Percentiles rank a stretch among this genome's conserved stretches.
Conservation (phyloP, 768 basidiomycete genomes). For the Lentinula guzmanii region DNA sequence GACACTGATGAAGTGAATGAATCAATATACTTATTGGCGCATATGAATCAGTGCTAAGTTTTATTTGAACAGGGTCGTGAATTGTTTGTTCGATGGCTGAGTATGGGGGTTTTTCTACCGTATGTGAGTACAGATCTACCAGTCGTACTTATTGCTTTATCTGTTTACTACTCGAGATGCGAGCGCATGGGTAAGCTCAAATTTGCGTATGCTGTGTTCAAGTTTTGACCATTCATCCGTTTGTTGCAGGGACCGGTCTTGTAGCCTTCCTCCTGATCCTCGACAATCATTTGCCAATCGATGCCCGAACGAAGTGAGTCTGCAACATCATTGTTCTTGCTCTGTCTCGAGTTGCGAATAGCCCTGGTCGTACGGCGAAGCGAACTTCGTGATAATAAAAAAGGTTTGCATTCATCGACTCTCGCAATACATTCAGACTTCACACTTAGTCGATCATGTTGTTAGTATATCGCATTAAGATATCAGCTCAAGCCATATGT, state of each 20-base stretch:
- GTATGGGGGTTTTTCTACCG: slow-evolving; percentile 31
- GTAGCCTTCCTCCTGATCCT: slow-evolving; percentile 17
- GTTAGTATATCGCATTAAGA: slow-evolving; percentile 29
- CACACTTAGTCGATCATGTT: background rate
- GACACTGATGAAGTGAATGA: slow-evolving; percentile 19
- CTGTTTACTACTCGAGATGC: slow-evolving; percentile 14
- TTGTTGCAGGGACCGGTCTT: slow-evolving; percentile 18
- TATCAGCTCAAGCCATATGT: slow-evolving; percentile 28
- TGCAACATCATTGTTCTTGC: background rate
- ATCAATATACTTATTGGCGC: background rate
- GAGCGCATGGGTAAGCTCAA: slow-evolving; percentile 22
- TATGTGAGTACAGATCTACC: slow-evolving; percentile 17
- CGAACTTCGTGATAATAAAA: slow-evolving; percentile 28
- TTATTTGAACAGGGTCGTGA: slow-evolving; percentile 19
- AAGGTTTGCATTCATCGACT: slow-evolving; percentile 13
- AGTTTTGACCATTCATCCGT: background rate
- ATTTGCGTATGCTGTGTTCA: background rate
- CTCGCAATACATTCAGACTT: background rate
- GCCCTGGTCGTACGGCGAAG: slow-evolving; percentile 32
- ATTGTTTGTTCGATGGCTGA: slow-evolving; percentile 28
- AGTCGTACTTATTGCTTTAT: background rate
- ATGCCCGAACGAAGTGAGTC: slow-evolving; percentile 27
- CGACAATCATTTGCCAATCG: slow-evolving; percentile 22
- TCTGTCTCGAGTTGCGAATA: slow-evolving; percentile 1
- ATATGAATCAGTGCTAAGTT: background rate